Evolutionary conservation across 768 basidiomycete genomes (phyloP).

Genomic region (Crucibulum laeve): DNA sequence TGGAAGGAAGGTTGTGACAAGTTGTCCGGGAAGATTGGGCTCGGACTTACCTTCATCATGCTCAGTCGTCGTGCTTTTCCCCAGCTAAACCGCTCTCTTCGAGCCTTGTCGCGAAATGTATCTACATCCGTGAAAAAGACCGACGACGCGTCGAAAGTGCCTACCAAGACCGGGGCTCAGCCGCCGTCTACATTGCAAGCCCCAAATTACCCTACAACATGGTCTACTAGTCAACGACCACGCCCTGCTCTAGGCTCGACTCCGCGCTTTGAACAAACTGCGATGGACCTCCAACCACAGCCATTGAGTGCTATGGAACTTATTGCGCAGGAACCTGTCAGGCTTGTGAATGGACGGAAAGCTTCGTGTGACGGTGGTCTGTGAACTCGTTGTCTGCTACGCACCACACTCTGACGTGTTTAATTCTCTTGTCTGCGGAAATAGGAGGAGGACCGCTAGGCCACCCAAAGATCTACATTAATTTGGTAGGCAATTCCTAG

Average conservation of each 20-base stretch:
- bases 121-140: constrained; percentile 23
- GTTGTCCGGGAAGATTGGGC: too few species aligned
- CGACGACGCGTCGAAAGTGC: constrained; percentile 11
- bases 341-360: constrained; percentile 75
- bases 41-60: constrained; percentile 24
- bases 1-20: too few species aligned
- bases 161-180: constrained; percentile 17
- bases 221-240: constrained; percentile 80
- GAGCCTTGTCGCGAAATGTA: constrained; percentile 21
- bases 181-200: constrained; percentile 54
- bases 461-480: constrained; percentile 96
- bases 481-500: constrained; percentile 58
- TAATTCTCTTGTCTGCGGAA: constrained; percentile 4
- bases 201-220: constrained; percentile 78
- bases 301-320: constrained; percentile 91
- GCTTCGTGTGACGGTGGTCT: constrained; percentile 94
- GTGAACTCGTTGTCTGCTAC: constrained; percentile 20
- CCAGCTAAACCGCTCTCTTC: constrained; percentile 24
- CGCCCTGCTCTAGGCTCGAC: constrained; percentile 56
- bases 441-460: constrained; percentile 92
- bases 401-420: neutral
- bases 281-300: constrained; percentile 82
- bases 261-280: constrained; percentile 92
- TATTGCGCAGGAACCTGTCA: constrained; percentile 80
- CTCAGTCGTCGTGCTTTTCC: constrained; percentile 33